Evolutionary conservation across 257 asterid species (phyloP).

Genomic region (Solanum gandarillasii): DNA sequence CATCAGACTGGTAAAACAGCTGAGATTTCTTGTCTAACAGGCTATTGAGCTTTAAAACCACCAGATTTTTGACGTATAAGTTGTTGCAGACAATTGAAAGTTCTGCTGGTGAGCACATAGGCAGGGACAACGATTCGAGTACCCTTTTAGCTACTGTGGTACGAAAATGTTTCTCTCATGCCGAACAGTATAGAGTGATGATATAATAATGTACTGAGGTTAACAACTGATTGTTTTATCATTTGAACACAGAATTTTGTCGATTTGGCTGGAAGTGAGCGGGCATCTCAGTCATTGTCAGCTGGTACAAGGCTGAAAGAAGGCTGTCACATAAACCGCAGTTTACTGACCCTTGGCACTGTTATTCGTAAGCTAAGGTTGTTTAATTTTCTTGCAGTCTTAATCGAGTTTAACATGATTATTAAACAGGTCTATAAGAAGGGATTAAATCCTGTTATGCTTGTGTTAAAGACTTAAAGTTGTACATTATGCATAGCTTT

Average conservation of each 20-base stretch:
- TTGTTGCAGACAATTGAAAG: conserved; percentile 64
- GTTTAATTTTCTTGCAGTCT: background rate
- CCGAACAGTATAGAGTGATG: background rate
- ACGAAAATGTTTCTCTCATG: conserved; percentile 9
- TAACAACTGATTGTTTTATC: background rate
- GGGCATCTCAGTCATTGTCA: conserved; percentile 29
- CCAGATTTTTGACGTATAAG: background rate
- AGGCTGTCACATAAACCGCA: conserved; percentile 43
- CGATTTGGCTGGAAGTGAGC: conserved; percentile 48
- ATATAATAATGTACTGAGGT: background rate
- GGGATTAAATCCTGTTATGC: background rate
- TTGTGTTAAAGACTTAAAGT: background rate
- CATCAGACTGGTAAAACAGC: conserved; percentile 55
- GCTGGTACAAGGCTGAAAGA: conserved; percentile 37
- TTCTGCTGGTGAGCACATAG: conserved; percentile 38
- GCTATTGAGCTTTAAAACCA: background rate
- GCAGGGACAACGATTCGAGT: conserved; percentile 33
- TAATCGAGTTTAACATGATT: background rate
- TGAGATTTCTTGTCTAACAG: background rate
- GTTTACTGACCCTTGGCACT: conserved; percentile 39
- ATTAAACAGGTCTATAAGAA: background rate
- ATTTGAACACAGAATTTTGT: conserved; percentile 28
- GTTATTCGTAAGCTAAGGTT: conserved; percentile 57
- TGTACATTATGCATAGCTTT: background rate
- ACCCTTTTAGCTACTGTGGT: conserved; percentile 79